A percentile compares a stretch with the other conserved stretches of the same genome.
Conservation (phyloP, 2,329 filamentous ascomycete species). For the Fusarium bulbicola region DNA sequence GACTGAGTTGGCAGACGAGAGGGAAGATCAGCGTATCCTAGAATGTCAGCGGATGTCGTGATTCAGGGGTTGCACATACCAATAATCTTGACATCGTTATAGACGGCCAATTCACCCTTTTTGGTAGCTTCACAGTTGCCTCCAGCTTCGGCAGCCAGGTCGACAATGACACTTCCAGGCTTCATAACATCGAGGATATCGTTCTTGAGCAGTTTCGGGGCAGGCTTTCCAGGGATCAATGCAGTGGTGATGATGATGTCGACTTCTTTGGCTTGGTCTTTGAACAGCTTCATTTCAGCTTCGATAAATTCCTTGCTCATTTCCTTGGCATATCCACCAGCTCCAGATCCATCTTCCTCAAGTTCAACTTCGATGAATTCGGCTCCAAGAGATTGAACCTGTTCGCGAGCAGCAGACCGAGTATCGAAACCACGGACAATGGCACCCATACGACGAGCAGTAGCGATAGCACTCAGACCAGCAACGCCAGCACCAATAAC, state of each 20-base stretch:
- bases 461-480: constrained; percentile 87
- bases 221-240: constrained; percentile 85
- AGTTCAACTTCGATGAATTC: constrained; percentile 91
- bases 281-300: constrained; percentile 91
- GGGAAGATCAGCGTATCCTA: constrained; percentile 85
- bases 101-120: constrained; percentile 73
- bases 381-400: constrained; percentile 88
- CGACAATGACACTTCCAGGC: constrained; percentile 87
- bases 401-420: constrained; percentile 85
- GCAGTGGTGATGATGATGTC: constrained; percentile 94
- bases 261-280: constrained; percentile 85
- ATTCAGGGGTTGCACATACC: constrained; percentile 56
- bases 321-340: constrained; percentile 89
- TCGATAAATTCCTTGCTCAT: constrained; percentile 96
- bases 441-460: constrained; percentile 84
- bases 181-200: constrained; percentile 86
- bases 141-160: constrained; percentile 86
- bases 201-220: constrained; percentile 85
- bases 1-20: constrained; percentile 88
- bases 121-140: constrained; percentile 88
- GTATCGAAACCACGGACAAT: constrained; percentile 93
- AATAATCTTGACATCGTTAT: constrained; percentile 85
- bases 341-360: constrained; percentile 83
- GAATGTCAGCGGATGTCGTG: constrained; percentile 31
- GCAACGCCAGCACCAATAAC: constrained; percentile 92